A percentile compares a stretch with the other conserved stretches of the same genome.
Evolutionary conservation across 2,329 filamentous ascomycete species (phyloP).

Genomic region (Clonostachys sp.): DNA sequence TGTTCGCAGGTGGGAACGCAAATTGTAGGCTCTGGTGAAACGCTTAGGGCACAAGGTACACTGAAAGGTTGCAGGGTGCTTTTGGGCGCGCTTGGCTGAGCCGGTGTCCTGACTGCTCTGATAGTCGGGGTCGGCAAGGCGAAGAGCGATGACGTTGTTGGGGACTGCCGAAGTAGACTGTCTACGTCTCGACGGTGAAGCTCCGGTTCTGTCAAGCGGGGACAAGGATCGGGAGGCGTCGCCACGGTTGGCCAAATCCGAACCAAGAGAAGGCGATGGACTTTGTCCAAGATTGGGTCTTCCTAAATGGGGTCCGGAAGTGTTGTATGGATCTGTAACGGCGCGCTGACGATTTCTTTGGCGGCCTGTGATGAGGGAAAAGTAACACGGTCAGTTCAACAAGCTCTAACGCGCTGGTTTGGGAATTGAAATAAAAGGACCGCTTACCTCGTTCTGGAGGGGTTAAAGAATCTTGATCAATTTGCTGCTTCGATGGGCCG

Average conservation of each 20-base stretch:
- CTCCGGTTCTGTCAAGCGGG: conserved; percentile 46
- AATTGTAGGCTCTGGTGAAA: conserved; percentile 94
- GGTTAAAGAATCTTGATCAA: conserved; percentile 74
- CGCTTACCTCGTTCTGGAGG: conserved; percentile 67
- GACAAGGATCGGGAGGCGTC: conserved; percentile 53
- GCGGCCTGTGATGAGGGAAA: conserved; percentile 28
- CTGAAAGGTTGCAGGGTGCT: conserved; percentile 96
- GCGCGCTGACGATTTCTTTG: conserved; percentile 46
- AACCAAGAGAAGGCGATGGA: conserved; percentile 46
- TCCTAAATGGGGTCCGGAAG: conserved; percentile 30
- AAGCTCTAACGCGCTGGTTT: not conserved
- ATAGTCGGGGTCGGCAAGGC: conserved; percentile 83
- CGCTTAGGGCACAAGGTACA: conserved; percentile 90
- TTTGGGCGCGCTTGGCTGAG: conserved; percentile 79
- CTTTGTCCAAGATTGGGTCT: conserved; percentile 30
- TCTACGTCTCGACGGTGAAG: conserved; percentile 33
- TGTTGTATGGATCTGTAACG: conserved; percentile 57
- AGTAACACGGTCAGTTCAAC: not conserved
- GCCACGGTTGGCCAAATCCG: conserved; percentile 35
- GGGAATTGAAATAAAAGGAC: not conserved
- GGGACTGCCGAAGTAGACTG: conserved; percentile 61
- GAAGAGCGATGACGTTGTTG: conserved; percentile 72
- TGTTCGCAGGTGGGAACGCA: conserved; percentile 90
- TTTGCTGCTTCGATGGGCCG: conserved; percentile 53
- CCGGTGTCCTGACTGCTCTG: conserved; percentile 60